A percentile compares a stretch with the other conserved stretches of the same genome.
phyloP scores from a whole-genome alignment of 345 rosid species.

The Eucalyptus melliodora region DNA sequence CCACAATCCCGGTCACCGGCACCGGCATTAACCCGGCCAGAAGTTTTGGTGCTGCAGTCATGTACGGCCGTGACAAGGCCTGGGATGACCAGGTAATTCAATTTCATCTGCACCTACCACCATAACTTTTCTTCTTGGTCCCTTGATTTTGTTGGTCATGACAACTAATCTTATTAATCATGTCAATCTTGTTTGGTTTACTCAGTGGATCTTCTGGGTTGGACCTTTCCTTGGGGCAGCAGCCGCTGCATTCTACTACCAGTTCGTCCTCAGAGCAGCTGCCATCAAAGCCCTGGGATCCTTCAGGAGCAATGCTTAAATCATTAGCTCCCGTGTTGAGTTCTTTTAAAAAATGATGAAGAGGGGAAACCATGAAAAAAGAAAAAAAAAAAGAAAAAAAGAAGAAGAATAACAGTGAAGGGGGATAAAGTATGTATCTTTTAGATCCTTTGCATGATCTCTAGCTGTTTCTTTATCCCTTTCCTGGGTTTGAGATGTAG shows the following conservation, averaged over 20 bases:
- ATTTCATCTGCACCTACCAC: background rate
- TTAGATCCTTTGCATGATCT: background rate
- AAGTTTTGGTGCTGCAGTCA: conserved; percentile 94
- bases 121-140: background rate
- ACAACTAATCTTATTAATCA: background rate
- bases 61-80: conserved; percentile 59
- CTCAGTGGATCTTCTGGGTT: conserved; percentile 95
- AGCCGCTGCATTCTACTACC: conserved; percentile 74
- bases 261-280: conserved; percentile 65
- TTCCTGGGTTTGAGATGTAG: background rate
- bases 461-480: background rate
- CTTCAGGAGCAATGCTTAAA: conserved; percentile 78
- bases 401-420: background rate
- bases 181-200: background rate
- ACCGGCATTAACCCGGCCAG: conserved; percentile 98
- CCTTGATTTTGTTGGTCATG: background rate
- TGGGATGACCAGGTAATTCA: conserved; percentile 84
- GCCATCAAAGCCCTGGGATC: conserved; percentile 79
- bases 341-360: background rate
- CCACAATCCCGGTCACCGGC: conserved; percentile 88
- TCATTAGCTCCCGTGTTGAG: background rate
- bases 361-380: background rate
- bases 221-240: conserved; percentile 90
- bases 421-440: background rate
- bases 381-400: background rate